Base-by-base conservation (phyloP, 78 protist genomes). In the Isochrysis galbana region DNA sequence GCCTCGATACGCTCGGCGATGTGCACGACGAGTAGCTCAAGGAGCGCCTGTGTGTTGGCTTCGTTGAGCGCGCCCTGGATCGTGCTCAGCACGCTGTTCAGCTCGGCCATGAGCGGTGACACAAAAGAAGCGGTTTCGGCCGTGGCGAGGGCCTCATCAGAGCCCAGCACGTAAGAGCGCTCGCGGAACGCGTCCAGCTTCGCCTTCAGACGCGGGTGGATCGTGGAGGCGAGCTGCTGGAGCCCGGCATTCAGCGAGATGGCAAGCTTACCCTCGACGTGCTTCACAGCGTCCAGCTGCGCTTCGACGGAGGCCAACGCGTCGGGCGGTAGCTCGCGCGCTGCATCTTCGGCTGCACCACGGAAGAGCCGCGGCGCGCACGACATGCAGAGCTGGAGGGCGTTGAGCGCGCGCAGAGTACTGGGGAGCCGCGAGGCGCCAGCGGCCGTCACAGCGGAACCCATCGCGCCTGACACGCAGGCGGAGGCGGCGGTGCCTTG, bases 321-420 rank as follows among this genome's bases (percentile, higher is more conserved):
- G 32, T 2, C 32, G 44, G 41, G 44, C 44, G 82, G 82, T 41
- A 72, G 42, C 42, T 4, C 2, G 42, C 42, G 42, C 42, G 82
- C 82, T 5, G 2, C 29, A 19, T 7, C 82, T 22, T 23, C 82
- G 23, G 5, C 42, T 19, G 82, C 82, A 1, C 17, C 32, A 14
- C 42, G 82, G 44, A 36, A 72, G 44, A 72, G 82, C 82, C 82
- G 82, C 17, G 82, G 82, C 82, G 82, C 17, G 82, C 41, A 72
- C 82, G 3, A 2, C 44, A 72, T 2, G 82, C 42, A 32, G 32
- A 72, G 82, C 44, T 72, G 82, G 32, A 72, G 82, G 23, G 39
- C 82, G 82, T 72, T 34, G 82, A 72, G 82, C 36, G 82, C 2
- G 41, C 82, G 82, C 42, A 72, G 82, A 17, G 17, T 2, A 36